Base-by-base conservation (phyloP, 2,329 filamentous ascomycete species). In the Trichothecium sympodiale region DNA sequence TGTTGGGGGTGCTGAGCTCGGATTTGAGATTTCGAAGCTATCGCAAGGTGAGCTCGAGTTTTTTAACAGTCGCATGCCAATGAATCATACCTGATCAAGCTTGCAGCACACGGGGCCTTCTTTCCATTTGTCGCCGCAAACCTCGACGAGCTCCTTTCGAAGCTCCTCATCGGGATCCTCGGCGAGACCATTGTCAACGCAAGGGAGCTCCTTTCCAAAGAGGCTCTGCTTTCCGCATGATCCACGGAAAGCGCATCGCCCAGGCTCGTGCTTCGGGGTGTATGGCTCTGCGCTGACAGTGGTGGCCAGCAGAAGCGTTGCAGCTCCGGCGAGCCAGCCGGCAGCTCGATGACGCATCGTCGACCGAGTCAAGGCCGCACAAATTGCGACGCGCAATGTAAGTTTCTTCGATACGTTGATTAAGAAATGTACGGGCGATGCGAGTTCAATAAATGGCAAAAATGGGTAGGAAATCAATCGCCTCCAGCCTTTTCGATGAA, bases 221-320 rank as follows among this genome's bases (percentile, higher is more conserved):
- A 91, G 82, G 43, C 81, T 80, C 60, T 89, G 80, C 58, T 87
- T 88, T 33, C 91, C 91, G 55, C 91, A 98, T 43, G 93, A 82
- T 7, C 87, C 87, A 34, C 89, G 77, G 43, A 96, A 85, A 1
- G 89, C 86, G 59, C 89, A 96, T 44, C 89, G 74, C 29, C 89
- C 89, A 34, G 80, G 67, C 59, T 95, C 88, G 49, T 95, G 89
- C 44, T 77, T 83, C 2, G 69, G 65, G 0, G 72, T 77, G 38
- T 47, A 52, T 15, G 47, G 43, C 28, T 59, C 47, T 33, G 52
- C 52, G 14, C 37, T 38, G 18, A 37, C 48, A 28, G 50, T 36
- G n/a, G 43, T 41, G 8, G 48, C 43, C 28, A 58, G 38, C 35
- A 61, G 39, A 36, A 55, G 39, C 15, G 47, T 46, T 13, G 47